These are phyloP conservation scores for Stemphylium vesicarium DNA, from an alignment of 2,329 filamentous ascomycete species.

Conservation along the genomic window DNA sequence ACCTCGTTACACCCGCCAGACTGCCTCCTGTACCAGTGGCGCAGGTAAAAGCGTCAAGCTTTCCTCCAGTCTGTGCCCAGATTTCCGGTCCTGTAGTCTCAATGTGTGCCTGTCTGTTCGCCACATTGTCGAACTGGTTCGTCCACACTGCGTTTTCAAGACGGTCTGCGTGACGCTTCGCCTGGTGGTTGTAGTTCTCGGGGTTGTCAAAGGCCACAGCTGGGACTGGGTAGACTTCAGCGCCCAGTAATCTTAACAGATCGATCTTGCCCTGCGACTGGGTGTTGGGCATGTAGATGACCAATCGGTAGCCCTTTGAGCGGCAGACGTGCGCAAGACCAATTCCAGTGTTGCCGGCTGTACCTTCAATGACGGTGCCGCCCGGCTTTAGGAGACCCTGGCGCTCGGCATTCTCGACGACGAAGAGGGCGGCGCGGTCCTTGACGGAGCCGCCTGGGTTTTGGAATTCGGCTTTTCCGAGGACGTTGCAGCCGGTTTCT, in stretches of 20 bases:
- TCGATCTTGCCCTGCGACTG: conserved; percentile 99
- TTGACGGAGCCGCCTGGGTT: conserved; percentile 97
- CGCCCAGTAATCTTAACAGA: conserved; percentile 85
- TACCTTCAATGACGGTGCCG: conserved; percentile 95
- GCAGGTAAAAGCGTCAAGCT: conserved; percentile 92
- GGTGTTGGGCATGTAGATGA: conserved; percentile 99
- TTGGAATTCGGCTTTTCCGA: conserved; percentile 98
- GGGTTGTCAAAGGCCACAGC: conserved; percentile 95
- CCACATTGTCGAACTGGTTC: conserved; percentile 97
- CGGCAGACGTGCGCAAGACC: conserved; percentile 96
- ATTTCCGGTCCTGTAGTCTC: conserved; percentile 98
- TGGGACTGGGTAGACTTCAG: conserved; percentile 94
- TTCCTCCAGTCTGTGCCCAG: conserved; percentile 87
- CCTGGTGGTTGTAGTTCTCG: conserved; percentile 98
- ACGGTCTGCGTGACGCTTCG: conserved; percentile 82
- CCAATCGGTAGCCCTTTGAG: conserved; percentile 87
- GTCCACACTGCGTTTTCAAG: conserved; percentile 95
- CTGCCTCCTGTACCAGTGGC: conserved; percentile 93
- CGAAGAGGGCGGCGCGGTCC: conserved; percentile 92
- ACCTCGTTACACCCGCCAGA: conserved; percentile 85
- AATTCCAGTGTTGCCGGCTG: conserved; percentile 97
- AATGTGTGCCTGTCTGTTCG: conserved; percentile 91
- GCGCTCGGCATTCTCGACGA: conserved; percentile 92
- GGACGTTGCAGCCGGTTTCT: conserved; percentile 89
- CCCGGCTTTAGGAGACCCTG: conserved; percentile 80